A percentile compares a stretch with the other conserved stretches of the same genome.
These are phyloP conservation scores for Pyrrhoderma noxium DNA, from an alignment of 1,284 basidiomycete species.

Conservation along the genomic window DNA sequence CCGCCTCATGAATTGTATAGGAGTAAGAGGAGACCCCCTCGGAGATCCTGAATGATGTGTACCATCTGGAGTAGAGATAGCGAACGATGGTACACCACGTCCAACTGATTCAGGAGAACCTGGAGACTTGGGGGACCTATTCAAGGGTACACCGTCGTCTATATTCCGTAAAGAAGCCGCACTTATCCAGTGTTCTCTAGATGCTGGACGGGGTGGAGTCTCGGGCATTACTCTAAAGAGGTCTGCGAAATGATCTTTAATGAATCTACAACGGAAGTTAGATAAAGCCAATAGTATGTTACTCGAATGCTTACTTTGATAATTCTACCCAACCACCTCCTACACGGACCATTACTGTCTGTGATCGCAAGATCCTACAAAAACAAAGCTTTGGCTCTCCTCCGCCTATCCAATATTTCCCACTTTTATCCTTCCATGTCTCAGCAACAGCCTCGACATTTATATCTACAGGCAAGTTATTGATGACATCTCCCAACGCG, in stretches of 20 bases:
- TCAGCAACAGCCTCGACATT: slow-evolving; percentile 77
- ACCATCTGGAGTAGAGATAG: slow-evolving; percentile 41
- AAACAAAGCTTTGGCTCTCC: slow-evolving; percentile 84
- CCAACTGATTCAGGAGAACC: slow-evolving; percentile 61
- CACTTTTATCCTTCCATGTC: slow-evolving; percentile 84
- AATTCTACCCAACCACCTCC: slow-evolving; percentile 93
- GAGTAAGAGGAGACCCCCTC: slow-evolving; percentile 43
- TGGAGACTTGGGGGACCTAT: slow-evolving; percentile 38
- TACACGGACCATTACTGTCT: slow-evolving; percentile 92
- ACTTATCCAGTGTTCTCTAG: slow-evolving; percentile 74
- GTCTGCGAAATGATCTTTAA: slow-evolving; percentile 79
- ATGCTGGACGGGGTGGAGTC: slow-evolving; percentile 44
- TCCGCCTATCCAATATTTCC: slow-evolving; percentile 93
- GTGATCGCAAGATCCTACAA: slow-evolving; percentile 85
- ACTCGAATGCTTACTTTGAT: slow-evolving; percentile 56
- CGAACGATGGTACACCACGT: slow-evolving; percentile 39
- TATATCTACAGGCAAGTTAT: slow-evolving; percentile 80
- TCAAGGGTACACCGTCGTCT: slow-evolving; percentile 23
- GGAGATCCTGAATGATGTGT: slow-evolving; percentile 40
- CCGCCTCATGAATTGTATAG: slow-evolving; percentile 51
- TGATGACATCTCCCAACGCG: slow-evolving; percentile 86
- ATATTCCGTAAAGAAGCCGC: slow-evolving; percentile 31
- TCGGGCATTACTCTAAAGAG: slow-evolving; percentile 61
- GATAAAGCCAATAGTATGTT: slow-evolving; percentile 16
- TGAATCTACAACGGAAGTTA: slow-evolving; percentile 63